Evolutionary conservation across 306 rosid genomes (phyloP), one percentile per base, ranked within the genome.

Genomic region (Prosopis cineraria): DNA sequence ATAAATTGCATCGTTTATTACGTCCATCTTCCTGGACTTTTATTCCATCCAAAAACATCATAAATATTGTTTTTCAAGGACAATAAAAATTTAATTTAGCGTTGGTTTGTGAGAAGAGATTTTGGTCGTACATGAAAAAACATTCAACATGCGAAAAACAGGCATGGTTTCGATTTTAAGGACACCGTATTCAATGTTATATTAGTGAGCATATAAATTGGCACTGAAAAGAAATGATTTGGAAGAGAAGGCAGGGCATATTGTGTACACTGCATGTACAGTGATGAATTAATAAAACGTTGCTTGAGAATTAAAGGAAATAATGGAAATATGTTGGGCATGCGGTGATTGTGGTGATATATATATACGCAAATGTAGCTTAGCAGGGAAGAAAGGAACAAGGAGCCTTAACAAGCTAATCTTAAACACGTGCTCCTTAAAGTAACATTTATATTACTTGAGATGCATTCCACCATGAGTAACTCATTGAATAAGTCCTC

Each of bases 331-430:
- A 53, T 37, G 13, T 27, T 25, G 36, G 65, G 65, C 17, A 25
- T 29, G 36, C 16, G 7, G 33, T 5, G 33, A 58, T 12, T 27
- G 36, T 52, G 59, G 27, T 52, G 27, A 29, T n/a, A n/a, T 52
- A 50, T 50, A 52, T 20, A 52, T 52, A 70, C 70, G 27, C 14
- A 10, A 36, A 68, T 76, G 72, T 84, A 22, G 84, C 88, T 81
- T 84, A 31, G 82, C 74, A 76, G 70, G 72, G 72, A 83, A 84
- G 84, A 78, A 84, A 88, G 78, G 63, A 44, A 41, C 6, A 10
- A 53, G 71, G 20, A 66, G 7, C 34, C 48, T 78, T 85, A 14
- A 66, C 74, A 74, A 75, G 68, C 47, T 19, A 65, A 37, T 65
- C 44, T 64, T 33, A 10, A 74, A 55, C 72, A 74, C 75, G 75